These are phyloP conservation scores for Hyaloscypha bicolor DNA, from an alignment of 495 filamentous ascomycete genomes.

Conservation along the genomic window DNA sequence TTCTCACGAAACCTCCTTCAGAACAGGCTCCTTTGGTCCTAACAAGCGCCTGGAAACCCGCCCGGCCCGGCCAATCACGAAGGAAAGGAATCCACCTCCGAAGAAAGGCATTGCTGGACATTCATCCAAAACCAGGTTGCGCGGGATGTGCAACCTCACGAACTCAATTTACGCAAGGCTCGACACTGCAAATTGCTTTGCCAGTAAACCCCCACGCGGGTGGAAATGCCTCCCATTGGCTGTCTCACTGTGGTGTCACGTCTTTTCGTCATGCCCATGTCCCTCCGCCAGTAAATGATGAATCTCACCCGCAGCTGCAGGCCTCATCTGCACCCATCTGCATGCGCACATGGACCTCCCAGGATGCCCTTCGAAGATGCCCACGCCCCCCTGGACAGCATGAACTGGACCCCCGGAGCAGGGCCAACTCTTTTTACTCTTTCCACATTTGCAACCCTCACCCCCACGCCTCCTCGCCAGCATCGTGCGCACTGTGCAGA, in stretches of 20 bases:
- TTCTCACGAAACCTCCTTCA: not conserved
- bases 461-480: not conserved
- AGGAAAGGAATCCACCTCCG: conserved; percentile 1
- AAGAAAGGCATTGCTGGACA: not conserved
- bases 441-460: conserved; percentile 4
- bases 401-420: conserved; percentile 1
- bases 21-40: not conserved
- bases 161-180: not conserved
- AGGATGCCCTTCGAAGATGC: not conserved
- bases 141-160: not conserved
- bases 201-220: conserved; percentile 10
- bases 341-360: conserved; percentile 17
- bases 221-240: not conserved
- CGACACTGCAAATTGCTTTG: conserved; percentile 22
- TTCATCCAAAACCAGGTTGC: not conserved
- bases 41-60: too few relatives aligned
- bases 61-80: not conserved
- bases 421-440: not conserved
- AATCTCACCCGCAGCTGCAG: conserved; percentile 25
- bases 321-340: conserved; percentile 15
- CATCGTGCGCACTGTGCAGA: not conserved
- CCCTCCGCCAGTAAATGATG: conserved; percentile 1
- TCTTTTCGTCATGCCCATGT: conserved; percentile 26
- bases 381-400: not conserved
- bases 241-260: conserved; percentile 30